These are phyloP conservation scores for Diaporthe batatas DNA, from an alignment of 2,329 filamentous ascomycete genomes.

Conservation along the genomic window DNA sequence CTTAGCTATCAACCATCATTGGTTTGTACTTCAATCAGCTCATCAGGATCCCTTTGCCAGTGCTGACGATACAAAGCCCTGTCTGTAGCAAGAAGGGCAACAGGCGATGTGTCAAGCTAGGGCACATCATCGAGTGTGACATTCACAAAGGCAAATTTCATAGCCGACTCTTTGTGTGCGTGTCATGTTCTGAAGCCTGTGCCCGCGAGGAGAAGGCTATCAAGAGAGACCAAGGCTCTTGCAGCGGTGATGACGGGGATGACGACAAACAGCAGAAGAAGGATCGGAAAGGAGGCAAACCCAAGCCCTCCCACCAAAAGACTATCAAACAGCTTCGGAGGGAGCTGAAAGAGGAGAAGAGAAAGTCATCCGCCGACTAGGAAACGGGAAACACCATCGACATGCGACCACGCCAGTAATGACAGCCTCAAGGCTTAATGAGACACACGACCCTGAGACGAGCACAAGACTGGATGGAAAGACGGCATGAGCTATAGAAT, in stretches of 20 bases:
- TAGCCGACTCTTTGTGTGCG: constrained; percentile 18
- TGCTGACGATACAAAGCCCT: constrained; percentile 15
- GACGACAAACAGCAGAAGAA: background rate
- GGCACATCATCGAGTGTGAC: constrained; percentile 36
- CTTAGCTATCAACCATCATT: constrained; percentile 28
- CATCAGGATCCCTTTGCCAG: background rate
- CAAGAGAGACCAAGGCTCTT: background rate
- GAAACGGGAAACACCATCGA: background rate
- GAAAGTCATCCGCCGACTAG: background rate
- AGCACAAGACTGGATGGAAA: background rate
- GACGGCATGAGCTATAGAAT: background rate
- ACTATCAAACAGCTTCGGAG: constrained; percentile 29
- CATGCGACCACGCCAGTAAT: background rate
- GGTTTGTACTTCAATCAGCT: background rate
- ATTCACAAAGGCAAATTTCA: constrained; percentile 29
- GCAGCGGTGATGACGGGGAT: background rate
- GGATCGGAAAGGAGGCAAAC: constrained; percentile 5
- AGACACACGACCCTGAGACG: background rate
- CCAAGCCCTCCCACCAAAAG: constrained; percentile 14
- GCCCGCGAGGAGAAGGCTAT: constrained; percentile 20
- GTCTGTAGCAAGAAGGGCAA: constrained; percentile 40
- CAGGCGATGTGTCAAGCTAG: constrained; percentile 33
- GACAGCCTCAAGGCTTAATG: background rate
- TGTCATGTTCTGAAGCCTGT: constrained; percentile 28
- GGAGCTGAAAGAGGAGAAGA: constrained; percentile 17